phyloP scores from a whole-genome alignment of 2,329 filamentous ascomycete genomes.

The Colletotrichum kahawae region DNA sequence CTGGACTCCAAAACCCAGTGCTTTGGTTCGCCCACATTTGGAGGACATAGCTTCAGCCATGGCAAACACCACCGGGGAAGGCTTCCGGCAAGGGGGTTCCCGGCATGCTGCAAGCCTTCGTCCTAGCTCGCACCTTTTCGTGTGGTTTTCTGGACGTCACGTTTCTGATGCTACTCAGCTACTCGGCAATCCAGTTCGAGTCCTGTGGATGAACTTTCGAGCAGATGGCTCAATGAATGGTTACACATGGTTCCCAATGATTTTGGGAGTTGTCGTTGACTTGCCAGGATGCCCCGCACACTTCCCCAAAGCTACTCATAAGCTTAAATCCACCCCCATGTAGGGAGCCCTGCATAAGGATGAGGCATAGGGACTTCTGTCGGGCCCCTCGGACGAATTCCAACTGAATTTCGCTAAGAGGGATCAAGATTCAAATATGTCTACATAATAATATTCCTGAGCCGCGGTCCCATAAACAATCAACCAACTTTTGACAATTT shows the following conservation, averaged over 20 bases:
- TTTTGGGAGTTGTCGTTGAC: not conserved
- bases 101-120: not conserved
- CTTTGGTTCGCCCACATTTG: not conserved
- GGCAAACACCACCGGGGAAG: not conserved
- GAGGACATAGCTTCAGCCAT: not conserved
- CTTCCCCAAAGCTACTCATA: not conserved
- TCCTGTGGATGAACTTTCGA: not conserved
- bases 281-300: not conserved
- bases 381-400: not conserved
- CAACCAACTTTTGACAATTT: not conserved
- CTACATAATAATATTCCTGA: not conserved
- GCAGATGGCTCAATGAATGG: not conserved
- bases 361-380: not conserved
- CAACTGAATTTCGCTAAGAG: not conserved
- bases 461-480: not conserved
- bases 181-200: not conserved
- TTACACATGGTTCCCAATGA: not conserved
- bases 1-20: not conserved
- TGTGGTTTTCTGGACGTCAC: not conserved
- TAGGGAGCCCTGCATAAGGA: not conserved
- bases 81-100: not conserved
- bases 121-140: not conserved
- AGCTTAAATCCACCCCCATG: not conserved
- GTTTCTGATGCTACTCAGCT: fast-evolving
- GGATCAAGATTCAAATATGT: not conserved